Conservation (phyloP, 257 asterid genomes). For the Leptodermis oblonga region DNA sequence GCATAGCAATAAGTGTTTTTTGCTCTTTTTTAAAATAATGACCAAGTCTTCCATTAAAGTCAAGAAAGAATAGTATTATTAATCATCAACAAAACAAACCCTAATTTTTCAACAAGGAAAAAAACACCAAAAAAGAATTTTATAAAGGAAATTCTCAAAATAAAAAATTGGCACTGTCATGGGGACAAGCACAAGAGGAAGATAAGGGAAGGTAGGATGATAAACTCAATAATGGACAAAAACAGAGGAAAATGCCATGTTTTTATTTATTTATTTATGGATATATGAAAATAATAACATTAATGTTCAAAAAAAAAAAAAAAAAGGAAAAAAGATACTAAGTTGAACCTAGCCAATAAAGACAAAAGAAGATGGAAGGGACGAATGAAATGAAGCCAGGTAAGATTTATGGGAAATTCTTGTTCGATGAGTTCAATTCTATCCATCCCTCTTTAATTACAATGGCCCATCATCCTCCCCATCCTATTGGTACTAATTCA, state of each 20-base stretch:
- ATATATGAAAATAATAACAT: too few relatives aligned
- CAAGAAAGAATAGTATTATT: background rate
- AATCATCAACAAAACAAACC: background rate
- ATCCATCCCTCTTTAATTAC: slow-evolving; percentile 51
- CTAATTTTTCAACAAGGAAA: background rate
- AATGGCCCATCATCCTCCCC: slow-evolving; percentile 62
- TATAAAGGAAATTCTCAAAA: background rate
- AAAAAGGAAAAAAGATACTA: slow-evolving; percentile 15
- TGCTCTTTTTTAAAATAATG: background rate
- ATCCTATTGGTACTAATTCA: slow-evolving; percentile 25
- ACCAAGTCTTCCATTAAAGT: slow-evolving; percentile 6
- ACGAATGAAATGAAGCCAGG: slow-evolving; percentile 59
- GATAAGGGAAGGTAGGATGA: slow-evolving; percentile 4
- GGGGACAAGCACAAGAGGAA: background rate
- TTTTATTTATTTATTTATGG: too few relatives aligned
- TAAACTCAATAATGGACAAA: slow-evolving; percentile 5
- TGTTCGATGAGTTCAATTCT: slow-evolving; percentile 49
- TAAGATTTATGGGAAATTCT: slow-evolving; percentile 41
- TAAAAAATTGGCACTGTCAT: background rate
- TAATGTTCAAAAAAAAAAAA: too few relatives aligned
- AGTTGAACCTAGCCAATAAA: slow-evolving; percentile 38
- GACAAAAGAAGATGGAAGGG: slow-evolving; percentile 48
- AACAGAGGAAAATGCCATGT: slow-evolving; percentile 6
- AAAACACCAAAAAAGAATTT: background rate
- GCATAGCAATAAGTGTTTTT: background rate